Evolutionary conservation across 257 asterid species (phyloP).

Genomic region (Thymus quinquecostatus): DNA sequence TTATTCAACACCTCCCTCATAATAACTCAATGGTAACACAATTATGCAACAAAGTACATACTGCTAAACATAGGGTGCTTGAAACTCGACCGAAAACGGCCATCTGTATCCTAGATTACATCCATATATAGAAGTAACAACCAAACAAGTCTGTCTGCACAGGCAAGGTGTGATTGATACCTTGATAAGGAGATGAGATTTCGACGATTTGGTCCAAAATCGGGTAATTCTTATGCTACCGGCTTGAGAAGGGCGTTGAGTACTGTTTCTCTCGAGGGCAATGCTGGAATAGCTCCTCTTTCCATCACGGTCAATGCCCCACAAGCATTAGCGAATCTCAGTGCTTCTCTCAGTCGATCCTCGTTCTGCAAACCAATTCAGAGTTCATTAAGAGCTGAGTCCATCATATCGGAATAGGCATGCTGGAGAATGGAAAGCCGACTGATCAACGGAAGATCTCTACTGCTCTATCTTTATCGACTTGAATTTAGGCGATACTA

Average conservation of each 20-base stretch:
- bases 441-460: not conserved
- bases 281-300: conserved; percentile 96
- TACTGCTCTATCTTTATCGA: not conserved
- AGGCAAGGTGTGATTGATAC: not conserved
- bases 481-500: not conserved
- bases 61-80: conserved; percentile 12
- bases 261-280: conserved; percentile 76
- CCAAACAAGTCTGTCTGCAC: conserved; percentile 6
- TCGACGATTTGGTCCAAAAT: not conserved
- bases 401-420: not conserved
- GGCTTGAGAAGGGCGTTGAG: conserved; percentile 60
- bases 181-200: conserved; percentile 24
- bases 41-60: conserved; percentile 17
- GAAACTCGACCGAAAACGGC: conserved; percentile 6
- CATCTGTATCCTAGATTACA: conserved; percentile 26
- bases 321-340: conserved; percentile 85
- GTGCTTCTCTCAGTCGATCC: conserved; percentile 72
- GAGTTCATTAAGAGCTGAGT: not conserved
- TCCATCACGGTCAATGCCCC: conserved; percentile 95
- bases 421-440: not conserved
- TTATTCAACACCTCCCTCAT: not conserved
- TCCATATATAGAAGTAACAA: not conserved
- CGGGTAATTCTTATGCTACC: conserved; percentile 40
- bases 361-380: conserved; percentile 56
- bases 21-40: not conserved